phyloP scores from a whole-genome alignment of 2,329 filamentous ascomycete genomes.

The Coniella vitis region DNA sequence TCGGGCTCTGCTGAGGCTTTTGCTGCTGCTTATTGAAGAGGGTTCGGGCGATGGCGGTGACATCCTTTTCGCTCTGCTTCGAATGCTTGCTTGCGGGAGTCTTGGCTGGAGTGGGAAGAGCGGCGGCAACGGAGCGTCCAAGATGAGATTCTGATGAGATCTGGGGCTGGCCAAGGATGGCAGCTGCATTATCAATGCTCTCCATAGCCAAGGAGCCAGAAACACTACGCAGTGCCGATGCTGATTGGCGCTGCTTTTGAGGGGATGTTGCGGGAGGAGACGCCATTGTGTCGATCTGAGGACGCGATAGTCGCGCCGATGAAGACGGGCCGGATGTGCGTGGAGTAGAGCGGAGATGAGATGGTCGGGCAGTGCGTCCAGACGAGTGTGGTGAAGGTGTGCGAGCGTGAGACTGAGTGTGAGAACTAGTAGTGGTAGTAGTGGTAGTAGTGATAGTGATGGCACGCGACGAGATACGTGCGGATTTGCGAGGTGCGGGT shows the following conservation, averaged over 20 bases:
- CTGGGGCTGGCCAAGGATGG: constrained; percentile 30
- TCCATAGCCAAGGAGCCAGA: constrained; percentile 39
- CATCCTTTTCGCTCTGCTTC: constrained; percentile 42
- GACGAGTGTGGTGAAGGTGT: constrained; percentile 47
- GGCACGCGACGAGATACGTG: constrained; percentile 56
- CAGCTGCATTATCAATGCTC: constrained; percentile 35
- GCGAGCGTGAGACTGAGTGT: constrained; percentile 29
- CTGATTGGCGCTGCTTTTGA: constrained; percentile 43
- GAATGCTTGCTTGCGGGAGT: constrained; percentile 60
- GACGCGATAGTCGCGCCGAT: constrained; percentile 24
- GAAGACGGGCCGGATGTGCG: constrained; percentile 19
- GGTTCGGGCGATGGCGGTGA: constrained; percentile 51
- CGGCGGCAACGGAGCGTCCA: constrained; percentile 28
- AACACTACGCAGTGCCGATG: constrained; percentile 41
- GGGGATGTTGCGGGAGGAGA: constrained; percentile 37
- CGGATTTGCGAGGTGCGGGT: constrained; percentile 53
- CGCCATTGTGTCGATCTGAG: constrained; percentile 20
- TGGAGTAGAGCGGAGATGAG: constrained; percentile 24
- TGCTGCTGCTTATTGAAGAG: constrained; percentile 41
- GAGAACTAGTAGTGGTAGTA: too few relatives aligned
- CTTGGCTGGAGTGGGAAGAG: constrained; percentile 70
- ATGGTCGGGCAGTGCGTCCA: constrained; percentile 21
- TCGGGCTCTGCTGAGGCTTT: constrained; percentile 37
- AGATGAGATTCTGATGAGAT: constrained; percentile 18
- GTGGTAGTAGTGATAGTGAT: constrained; percentile 26